Base-by-base conservation (phyloP, 1,139 yeast genomes). In the Hansenula anomala region DNA sequence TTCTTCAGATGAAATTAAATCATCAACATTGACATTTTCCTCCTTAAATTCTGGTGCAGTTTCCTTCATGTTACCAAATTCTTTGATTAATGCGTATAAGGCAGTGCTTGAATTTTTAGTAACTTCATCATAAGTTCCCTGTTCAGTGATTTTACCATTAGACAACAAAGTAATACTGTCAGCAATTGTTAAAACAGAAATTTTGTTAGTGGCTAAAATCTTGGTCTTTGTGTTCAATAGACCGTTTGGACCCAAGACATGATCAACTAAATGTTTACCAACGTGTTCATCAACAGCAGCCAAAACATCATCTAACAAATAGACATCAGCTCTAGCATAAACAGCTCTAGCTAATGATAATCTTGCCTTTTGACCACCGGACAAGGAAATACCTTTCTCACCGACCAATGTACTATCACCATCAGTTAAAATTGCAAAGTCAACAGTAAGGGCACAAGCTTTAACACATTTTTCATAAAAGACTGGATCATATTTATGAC, bases 361-460 rank as follows among this genome's bases (percentile, higher is more conserved):
- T 63, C 98, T 80, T 1, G 97, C 97, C 69, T 90, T 92, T 63
- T 92, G 97, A 34, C 98, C 98, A 44, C 98, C 98, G 36, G 96
- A 87, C 42, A 92, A 70, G 13, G 97, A 87, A 41, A 92, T 88
- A 53, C 98, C 98, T 66, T 90, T 92, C 64, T 92, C 98, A 47
- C 98, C 98, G 37, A 92, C 97, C 54, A 85, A 76, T 3, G 98
- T 90, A 40, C 70, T 68, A 59, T 92, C 97, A 36, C 97, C 97
- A 56, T 87, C 86, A 4, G 95, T 86, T 38, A 92, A 69, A 28
- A 83, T 77, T 22, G 74, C 75, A 49, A 92, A 72, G 64, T 92
- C 98, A 34, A 79, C 78, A n/a, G 71, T 64, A 54, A 92, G 71
- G 6, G 96, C 96, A 71, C 98, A 92, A 0, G 97, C 97, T 44